Base-by-base conservation (phyloP, 164 flowering plant genomes). In the Vitis rotundifolia region DNA sequence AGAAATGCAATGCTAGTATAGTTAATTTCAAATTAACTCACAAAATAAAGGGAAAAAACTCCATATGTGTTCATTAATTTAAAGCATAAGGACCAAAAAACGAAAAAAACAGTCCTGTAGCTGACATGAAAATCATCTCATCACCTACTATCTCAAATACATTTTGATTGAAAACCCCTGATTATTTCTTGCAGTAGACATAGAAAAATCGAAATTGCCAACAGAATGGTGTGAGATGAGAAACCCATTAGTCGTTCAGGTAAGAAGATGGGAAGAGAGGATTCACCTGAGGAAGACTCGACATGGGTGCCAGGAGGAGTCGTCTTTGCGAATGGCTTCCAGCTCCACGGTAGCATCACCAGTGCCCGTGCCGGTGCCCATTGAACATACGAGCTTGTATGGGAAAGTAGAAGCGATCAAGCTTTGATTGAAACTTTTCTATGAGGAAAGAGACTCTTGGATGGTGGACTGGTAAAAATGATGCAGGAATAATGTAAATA, bases 281-380 rank as follows among this genome's bases (percentile, higher is more conserved):
- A 11, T 6, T 47, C 10, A 80, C 83, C 85, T 62, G 8, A 78
- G 51, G 63, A 81, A 82, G 67, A 82, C 76, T n/a, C 44, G 67
- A 68, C 85, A 80, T 8, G 83, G 85, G 29, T 80, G 80, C 85
- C 85, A 82, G 49, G 83, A 80, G 9, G 68, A 76, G 67, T 78
- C 83, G 19, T 71, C 75, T 64, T 61, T 77, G 62, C 72, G 48
- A 75, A 70, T 68, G 69, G 78, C 83, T 51, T 80, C 81, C 19
- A 82, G 78, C 64, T 80, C 78, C 31, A 67, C 9, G 8, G 15
- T 57, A 26, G 13, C 57, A 15, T 51, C 37, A 29, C 15, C 59
- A 14, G 61, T 16, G 61, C 13, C 49, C n/a, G 61, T n/a, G 61
- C 13, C 49, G 10, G 61, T n/a, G 8, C 44, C 44, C 44, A 37